Evolutionary conservation across 768 basidiomycete genomes (phyloP).

Genomic region (Tricholoma saponaceum): DNA sequence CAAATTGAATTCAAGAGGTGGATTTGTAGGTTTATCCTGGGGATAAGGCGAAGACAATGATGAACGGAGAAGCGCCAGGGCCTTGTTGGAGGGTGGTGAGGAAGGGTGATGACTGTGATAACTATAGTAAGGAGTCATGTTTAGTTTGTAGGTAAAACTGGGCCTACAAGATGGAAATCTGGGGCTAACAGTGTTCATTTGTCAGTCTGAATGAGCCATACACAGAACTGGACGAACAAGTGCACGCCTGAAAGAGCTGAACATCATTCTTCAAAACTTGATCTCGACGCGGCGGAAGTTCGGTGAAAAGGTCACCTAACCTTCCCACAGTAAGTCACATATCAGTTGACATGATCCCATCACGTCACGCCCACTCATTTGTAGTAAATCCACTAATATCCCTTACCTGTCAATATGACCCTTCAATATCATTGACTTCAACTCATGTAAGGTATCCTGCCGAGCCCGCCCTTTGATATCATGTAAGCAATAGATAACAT

Average conservation of each 20-base stretch:
- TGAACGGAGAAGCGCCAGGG: conserved; percentile 54
- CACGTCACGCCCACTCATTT: no score
- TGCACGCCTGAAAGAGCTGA: conserved; percentile 33
- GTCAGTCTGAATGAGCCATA: background rate
- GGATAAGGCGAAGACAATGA: conserved; percentile 64
- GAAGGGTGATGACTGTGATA: conserved; percentile 54
- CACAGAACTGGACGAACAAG: conserved; percentile 22
- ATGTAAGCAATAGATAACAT: no score
- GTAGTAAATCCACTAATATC: no score
- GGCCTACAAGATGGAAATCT: conserved; percentile 65
- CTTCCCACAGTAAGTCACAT: no score
- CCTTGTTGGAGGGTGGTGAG: conserved; percentile 61
- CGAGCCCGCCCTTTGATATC: no score
- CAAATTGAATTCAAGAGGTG: conserved; percentile 65
- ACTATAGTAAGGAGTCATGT: conserved; percentile 3
- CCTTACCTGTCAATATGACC: no score
- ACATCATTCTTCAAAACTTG: conserved; percentile 23
- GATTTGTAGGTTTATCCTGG: conserved; percentile 34
- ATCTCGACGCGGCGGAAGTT: no score
- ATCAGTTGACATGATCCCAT: no score
- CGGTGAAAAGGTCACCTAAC: no score
- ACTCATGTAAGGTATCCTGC: no score
- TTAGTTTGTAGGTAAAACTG: background rate
- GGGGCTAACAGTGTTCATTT: conserved; percentile 31
- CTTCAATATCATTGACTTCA: no score